phyloP scores from a whole-genome alignment of 2,329 filamentous ascomycete species.

The Colletotrichum liaoningense region DNA sequence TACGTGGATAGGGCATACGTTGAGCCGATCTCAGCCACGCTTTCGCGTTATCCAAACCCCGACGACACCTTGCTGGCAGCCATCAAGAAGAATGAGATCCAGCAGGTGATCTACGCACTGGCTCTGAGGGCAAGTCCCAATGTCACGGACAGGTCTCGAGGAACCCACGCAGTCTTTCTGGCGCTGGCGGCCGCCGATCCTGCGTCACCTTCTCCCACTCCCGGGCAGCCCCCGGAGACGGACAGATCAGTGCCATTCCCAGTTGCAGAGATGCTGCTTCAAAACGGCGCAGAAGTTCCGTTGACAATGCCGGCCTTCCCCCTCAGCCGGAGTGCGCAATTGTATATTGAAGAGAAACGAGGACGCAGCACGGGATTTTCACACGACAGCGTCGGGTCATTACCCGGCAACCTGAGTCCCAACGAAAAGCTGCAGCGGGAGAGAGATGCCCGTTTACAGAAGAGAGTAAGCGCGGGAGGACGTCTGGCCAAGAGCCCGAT shows the following conservation, averaged over 20 bases:
- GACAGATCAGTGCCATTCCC: conserved; percentile 79
- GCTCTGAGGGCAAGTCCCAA: conserved; percentile 91
- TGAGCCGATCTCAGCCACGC: conserved; percentile 78
- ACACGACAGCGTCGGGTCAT: conserved; percentile 69
- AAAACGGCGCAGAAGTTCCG: conserved; percentile 94
- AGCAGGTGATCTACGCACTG: conserved; percentile 90
- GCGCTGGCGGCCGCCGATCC: conserved; percentile 94
- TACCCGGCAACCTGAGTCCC: conserved; percentile 60
- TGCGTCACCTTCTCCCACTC: conserved; percentile 73
- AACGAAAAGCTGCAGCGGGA: conserved; percentile 68
- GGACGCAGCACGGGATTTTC: conserved; percentile 60
- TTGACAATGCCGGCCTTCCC: conserved; percentile 81
- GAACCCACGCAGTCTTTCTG: conserved; percentile 89
- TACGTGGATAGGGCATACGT: conserved; percentile 89
- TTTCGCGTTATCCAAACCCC: conserved; percentile 80
- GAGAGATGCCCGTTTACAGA: conserved; percentile 77
- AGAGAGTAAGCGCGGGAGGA: conserved; percentile 82
- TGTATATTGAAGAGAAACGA: conserved; percentile 86
- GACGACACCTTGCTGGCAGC: conserved; percentile 92
- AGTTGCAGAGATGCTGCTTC: conserved; percentile 88
- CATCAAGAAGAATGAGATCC: conserved; percentile 96
- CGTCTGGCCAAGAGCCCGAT: conserved; percentile 75
- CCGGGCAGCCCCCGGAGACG: conserved; percentile 51
- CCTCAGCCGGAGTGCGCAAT: conserved; percentile 80
- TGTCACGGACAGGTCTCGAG: conserved; percentile 83